Conservation (phyloP, 2,329 filamentous ascomycete species). For the Fusarium continuum region DNA sequence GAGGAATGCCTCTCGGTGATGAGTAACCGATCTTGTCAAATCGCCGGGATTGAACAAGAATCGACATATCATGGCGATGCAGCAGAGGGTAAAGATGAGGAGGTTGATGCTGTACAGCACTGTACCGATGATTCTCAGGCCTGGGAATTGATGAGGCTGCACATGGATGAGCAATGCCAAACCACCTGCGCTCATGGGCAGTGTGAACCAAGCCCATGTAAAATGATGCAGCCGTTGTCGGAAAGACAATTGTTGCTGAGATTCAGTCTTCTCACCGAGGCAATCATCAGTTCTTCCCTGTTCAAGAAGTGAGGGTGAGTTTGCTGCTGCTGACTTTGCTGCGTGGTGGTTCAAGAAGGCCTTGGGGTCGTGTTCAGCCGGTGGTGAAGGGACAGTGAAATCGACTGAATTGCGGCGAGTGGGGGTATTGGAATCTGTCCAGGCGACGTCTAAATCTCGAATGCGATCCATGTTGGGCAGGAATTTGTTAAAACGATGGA, state of each 20-base stretch:
- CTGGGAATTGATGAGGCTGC: constrained; percentile 71
- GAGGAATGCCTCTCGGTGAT: constrained; percentile 76
- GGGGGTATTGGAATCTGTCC: constrained; percentile 40
- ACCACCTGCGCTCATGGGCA: constrained; percentile 79
- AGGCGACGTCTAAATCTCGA: constrained; percentile 32
- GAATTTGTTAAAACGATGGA: not conserved
- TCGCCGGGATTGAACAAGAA: constrained; percentile 68
- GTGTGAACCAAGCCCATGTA: constrained; percentile 78
- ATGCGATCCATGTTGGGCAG: constrained; percentile 31
- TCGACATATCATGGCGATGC: constrained; percentile 62
- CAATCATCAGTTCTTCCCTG: constrained; percentile 2
- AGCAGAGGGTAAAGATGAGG: constrained; percentile 68
- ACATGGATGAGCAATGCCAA: constrained; percentile 70
- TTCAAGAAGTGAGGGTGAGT: constrained; percentile 20
- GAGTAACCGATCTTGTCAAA: constrained; percentile 65
- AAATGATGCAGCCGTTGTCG: constrained; percentile 64
- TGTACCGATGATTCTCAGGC: constrained; percentile 70
- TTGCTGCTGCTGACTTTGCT: not conserved
- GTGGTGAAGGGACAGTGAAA: constrained; percentile 11
- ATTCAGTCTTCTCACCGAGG: constrained; percentile 15
- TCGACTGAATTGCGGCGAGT: constrained; percentile 39
- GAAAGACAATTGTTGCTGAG: constrained; percentile 49
- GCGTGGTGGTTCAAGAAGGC: constrained; percentile 14
- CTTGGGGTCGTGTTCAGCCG: constrained; percentile 15
- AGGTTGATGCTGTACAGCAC: constrained; percentile 75